These are phyloP conservation scores for Baorangia bicolor DNA, from an alignment of 768 basidiomycete species.

Conservation along the genomic window DNA sequence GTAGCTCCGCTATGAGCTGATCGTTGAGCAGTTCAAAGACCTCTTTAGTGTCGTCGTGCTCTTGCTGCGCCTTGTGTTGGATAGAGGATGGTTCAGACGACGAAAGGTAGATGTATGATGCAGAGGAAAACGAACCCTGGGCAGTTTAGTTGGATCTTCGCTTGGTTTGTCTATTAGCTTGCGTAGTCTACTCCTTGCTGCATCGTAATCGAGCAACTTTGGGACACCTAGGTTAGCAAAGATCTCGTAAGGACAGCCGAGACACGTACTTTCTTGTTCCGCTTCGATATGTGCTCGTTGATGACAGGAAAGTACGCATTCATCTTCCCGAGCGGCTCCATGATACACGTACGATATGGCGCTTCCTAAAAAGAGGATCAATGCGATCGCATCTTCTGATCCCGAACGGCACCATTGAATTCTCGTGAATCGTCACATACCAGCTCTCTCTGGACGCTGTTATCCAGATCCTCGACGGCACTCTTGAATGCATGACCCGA, in stretches of 20 bases:
- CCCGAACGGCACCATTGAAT: neutral
- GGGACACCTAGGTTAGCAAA: neutral
- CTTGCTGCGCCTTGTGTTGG: constrained; percentile 75
- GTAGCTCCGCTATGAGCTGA: constrained; percentile 87
- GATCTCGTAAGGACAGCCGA: neutral
- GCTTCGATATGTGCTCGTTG: constrained; percentile 90
- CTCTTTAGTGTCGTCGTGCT: constrained; percentile 92
- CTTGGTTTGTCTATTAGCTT: constrained; percentile 90
- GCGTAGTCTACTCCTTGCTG: constrained; percentile 85
- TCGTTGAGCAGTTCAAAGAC: constrained; percentile 92
- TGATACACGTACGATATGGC: constrained; percentile 91
- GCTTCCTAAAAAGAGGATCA: constrained; percentile 58
- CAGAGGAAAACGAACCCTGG: constrained; percentile 49
- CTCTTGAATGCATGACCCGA: constrained; percentile 95
- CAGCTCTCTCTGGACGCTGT: constrained; percentile 78
- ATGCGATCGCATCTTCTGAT: neutral
- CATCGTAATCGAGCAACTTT: constrained; percentile 93
- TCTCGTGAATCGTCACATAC: constrained; percentile 44
- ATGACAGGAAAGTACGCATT: constrained; percentile 92
- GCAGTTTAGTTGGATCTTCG: constrained; percentile 90
- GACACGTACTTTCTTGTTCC: constrained; percentile 85
- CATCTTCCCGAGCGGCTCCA: constrained; percentile 96
- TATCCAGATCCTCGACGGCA: constrained; percentile 91
- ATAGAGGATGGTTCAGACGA: neutral
- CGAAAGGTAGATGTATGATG: neutral